phyloP scores from a whole-genome alignment of 805 yeast genomes.

The Sugiyamaella floridensis region DNA sequence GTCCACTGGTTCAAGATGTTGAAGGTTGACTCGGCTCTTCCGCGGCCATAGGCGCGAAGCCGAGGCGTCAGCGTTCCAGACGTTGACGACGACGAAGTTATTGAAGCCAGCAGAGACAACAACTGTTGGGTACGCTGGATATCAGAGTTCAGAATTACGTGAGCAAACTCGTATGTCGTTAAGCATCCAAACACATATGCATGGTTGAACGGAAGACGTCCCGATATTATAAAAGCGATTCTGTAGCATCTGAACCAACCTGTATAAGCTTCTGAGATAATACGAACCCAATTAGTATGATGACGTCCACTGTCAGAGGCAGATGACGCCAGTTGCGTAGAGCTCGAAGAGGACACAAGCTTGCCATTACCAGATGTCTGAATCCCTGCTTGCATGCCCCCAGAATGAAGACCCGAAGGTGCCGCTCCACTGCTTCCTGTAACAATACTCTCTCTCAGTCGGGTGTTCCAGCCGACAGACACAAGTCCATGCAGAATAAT shows the following conservation, averaged over 20 bases:
- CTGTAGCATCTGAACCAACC: conserved; percentile 22
- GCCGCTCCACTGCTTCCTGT: conserved; percentile 2
- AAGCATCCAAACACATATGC: conserved; percentile 23
- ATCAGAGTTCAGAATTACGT: conserved; percentile 17
- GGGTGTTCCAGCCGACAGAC: conserved; percentile 20
- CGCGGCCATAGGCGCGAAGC: background rate
- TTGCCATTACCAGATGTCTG: background rate
- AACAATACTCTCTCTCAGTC: conserved; percentile 15
- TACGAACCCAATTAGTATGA: conserved; percentile 10
- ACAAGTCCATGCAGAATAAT: conserved; percentile 22
- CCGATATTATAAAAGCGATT: conserved; percentile 17
- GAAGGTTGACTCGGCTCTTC: conserved; percentile 1
- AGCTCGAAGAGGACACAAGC: background rate
- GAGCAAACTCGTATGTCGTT: conserved; percentile 23
- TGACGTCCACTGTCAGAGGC: background rate
- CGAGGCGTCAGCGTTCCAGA: background rate
- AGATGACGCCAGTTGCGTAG: background rate
- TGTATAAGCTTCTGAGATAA: conserved; percentile 17
- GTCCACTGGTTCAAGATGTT: conserved; percentile 10
- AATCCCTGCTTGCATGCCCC: background rate
- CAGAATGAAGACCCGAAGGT: conserved; percentile 1
- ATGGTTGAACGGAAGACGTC: conserved; percentile 20
- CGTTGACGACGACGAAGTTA: background rate
- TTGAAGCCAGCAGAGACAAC: conserved; percentile 6
- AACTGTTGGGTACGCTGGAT: conserved; percentile 14